Evolutionary conservation across 2,329 filamentous ascomycete genomes (phyloP).

Genomic region (Colletotrichum sp.): DNA sequence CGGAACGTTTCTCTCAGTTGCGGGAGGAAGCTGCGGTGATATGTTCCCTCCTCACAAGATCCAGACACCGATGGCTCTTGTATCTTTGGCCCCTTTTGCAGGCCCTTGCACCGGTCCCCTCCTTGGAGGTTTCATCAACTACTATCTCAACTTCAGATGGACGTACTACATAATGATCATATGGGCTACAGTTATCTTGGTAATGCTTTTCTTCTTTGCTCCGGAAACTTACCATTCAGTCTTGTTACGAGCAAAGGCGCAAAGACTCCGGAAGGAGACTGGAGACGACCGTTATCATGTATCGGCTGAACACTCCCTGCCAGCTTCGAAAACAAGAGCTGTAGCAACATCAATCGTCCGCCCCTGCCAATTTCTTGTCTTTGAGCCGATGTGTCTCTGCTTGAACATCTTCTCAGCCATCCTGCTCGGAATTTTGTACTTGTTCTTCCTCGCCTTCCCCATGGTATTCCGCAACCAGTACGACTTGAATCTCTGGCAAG

Average conservation of each 20-base stretch:
- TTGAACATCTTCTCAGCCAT: constrained; percentile 84
- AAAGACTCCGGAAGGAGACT: constrained; percentile 71
- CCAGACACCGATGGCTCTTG: constrained; percentile 83
- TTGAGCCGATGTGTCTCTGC: constrained; percentile 84
- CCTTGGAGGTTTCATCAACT: constrained; percentile 84
- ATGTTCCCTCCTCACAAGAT: constrained; percentile 73
- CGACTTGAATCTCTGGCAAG: constrained; percentile 78
- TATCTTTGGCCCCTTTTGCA: constrained; percentile 68
- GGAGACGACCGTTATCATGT: constrained; percentile 77
- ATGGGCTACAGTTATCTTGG: constrained; percentile 70
- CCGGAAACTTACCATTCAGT: constrained; percentile 86
- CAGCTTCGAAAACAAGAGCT: constrained; percentile 50
- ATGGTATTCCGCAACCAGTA: constrained; percentile 78
- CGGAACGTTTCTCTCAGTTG: constrained; percentile 72
- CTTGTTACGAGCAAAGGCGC: constrained; percentile 75
- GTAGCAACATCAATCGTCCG: constrained; percentile 63
- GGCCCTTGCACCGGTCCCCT: constrained; percentile 65
- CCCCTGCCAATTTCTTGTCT: constrained; percentile 79
- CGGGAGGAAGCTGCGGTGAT: constrained; percentile 85
- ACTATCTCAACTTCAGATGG: constrained; percentile 77
- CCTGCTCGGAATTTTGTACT: constrained; percentile 82
- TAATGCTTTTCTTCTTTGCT: constrained; percentile 71
- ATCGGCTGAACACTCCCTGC: constrained; percentile 74
- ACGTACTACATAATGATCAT: constrained; percentile 85
- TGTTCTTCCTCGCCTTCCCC: constrained; percentile 91